Conservation (phyloP, 2,329 filamentous ascomycete species). For the Cytospora paraplurivora region DNA sequence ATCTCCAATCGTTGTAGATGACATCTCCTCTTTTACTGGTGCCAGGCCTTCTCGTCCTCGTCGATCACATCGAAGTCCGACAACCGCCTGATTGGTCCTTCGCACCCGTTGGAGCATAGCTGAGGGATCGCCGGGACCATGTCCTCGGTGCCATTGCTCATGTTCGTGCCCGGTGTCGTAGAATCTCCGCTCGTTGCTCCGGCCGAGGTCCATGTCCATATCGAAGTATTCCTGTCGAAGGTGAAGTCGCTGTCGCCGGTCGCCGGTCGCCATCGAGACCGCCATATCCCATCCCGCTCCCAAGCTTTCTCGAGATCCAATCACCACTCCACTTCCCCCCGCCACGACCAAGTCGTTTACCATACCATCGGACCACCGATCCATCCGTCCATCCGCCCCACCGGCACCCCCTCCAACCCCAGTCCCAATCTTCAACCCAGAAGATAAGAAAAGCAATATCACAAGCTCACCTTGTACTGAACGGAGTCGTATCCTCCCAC, state of each 20-base stretch:
- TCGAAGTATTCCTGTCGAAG: not conserved
- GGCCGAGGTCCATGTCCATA: too few species aligned
- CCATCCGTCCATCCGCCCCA: too few species aligned
- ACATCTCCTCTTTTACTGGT: too few species aligned
- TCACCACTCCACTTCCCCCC: not conserved
- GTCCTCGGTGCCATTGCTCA: too few species aligned
- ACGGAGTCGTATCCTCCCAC: slow-evolving; percentile 91
- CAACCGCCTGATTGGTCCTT: too few species aligned
- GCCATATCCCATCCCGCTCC: not conserved
- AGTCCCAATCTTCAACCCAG: not conserved
- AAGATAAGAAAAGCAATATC: slow-evolving; percentile 7
- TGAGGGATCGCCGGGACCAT: too few species aligned
- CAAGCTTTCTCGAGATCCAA: not conserved
- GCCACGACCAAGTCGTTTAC: not conserved
- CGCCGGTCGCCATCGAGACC: not conserved
- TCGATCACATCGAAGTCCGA: too few species aligned
- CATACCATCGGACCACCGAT: too few species aligned
- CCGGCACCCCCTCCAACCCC: not conserved
- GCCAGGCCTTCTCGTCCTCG: too few species aligned
- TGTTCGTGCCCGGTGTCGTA: not conserved
- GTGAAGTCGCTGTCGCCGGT: not conserved
- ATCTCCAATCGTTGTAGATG: not conserved
- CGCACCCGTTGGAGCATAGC: too few species aligned
- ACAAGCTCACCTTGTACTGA: slow-evolving; percentile 81
- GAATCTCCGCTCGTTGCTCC: not conserved